Evolutionary conservation across 2,329 filamentous ascomycete species (phyloP).

Genomic region (Cladorrhinum sp.): DNA sequence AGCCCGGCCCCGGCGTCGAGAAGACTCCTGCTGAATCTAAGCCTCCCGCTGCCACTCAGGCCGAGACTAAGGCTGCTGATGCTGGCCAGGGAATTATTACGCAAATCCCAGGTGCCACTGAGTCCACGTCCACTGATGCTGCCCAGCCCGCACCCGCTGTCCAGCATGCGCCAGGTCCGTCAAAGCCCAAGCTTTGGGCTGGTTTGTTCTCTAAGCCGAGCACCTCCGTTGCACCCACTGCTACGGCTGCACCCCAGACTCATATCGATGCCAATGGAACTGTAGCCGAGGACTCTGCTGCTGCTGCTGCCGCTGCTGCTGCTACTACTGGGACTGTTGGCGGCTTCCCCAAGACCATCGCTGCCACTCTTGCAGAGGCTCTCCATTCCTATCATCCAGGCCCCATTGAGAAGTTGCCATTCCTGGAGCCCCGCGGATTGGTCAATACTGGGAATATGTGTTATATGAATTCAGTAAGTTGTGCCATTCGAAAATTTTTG

Average conservation of each 20-base stretch:
- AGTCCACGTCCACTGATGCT: slow-evolving; percentile 28
- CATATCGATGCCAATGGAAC: slow-evolving; percentile 27
- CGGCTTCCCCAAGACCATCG: slow-evolving; percentile 44
- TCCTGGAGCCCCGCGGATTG: slow-evolving; percentile 87
- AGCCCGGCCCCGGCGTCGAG: slow-evolving; percentile 23
- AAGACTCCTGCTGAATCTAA: slow-evolving; percentile 25
- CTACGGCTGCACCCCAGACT: slow-evolving; percentile 23
- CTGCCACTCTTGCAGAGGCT: slow-evolving; percentile 69
- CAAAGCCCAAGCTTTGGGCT: slow-evolving; percentile 42
- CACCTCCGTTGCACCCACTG: slow-evolving; percentile 26
- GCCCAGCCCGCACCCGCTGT: slow-evolving; percentile 27
- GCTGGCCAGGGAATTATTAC: slow-evolving; percentile 1
- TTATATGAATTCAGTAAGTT: slow-evolving; percentile 97
- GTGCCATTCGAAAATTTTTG: neutral
- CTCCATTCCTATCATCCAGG: slow-evolving; percentile 70
- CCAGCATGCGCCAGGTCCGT: slow-evolving; percentile 27
- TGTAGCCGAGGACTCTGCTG: slow-evolving; percentile 20
- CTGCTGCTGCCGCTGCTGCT: slow-evolving; percentile 27
- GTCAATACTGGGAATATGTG: slow-evolving; percentile 99
- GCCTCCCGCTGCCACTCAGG: slow-evolving; percentile 18
- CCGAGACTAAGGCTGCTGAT: slow-evolving; percentile 10
- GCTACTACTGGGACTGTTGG: slow-evolving; percentile 30
- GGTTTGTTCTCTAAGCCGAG: slow-evolving; percentile 34
- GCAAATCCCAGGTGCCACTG: slow-evolving; percentile 12
- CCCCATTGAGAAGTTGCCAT: slow-evolving; percentile 64